Conservation (phyloP, 2,329 filamentous ascomycete species). For the Aspergillus fijiensis region DNA sequence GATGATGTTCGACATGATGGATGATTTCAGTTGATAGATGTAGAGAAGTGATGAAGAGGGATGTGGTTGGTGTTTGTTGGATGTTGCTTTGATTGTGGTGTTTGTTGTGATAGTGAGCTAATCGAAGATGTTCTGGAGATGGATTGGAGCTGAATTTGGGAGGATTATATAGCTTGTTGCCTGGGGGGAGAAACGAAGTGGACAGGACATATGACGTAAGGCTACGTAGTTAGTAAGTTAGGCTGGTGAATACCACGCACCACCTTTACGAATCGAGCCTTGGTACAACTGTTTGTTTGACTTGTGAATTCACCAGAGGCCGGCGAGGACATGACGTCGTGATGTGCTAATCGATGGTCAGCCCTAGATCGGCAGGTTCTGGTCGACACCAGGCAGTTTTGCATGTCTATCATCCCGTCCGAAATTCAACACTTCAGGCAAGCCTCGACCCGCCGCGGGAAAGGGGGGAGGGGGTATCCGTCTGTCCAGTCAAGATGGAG, state of each 20-base stretch:
- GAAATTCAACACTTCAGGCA: too few species aligned
- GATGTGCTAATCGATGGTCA: neutral
- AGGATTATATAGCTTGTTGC: neutral
- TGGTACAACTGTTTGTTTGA: neutral
- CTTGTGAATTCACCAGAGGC: neutral
- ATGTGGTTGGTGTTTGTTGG: neutral
- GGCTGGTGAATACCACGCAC: neutral
- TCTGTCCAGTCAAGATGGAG: too few species aligned
- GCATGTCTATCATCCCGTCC: too few species aligned
- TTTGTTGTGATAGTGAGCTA: neutral
- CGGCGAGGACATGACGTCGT: neutral
- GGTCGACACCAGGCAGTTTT: too few species aligned
- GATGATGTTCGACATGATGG: constrained; percentile 44
- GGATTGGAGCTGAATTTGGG: neutral
- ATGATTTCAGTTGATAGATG: neutral
- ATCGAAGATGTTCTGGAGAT: neutral
- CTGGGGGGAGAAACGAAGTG: neutral
- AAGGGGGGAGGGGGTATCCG: too few species aligned
- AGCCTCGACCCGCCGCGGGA: too few species aligned
- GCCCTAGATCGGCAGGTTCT: neutral
- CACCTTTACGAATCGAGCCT: neutral
- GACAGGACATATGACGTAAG: neutral
- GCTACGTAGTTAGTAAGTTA: neutral
- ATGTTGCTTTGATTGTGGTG: neutral
- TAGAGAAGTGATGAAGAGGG: neutral